Evolutionary conservation across 805 yeast genomes (phyloP).

Genomic region (Candida ascalaphidarum): DNA sequence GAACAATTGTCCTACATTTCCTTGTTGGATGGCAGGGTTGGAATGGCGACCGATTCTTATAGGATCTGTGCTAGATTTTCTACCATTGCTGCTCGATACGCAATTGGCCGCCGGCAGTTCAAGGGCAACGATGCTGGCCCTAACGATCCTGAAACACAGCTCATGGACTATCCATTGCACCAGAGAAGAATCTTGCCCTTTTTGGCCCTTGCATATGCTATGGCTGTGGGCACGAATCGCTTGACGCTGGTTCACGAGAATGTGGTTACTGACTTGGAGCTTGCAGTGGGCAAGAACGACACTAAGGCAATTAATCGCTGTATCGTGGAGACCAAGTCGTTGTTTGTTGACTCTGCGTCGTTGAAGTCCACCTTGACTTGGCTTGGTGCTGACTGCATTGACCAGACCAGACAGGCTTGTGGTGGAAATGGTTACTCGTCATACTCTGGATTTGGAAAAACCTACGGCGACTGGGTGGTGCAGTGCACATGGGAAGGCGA

Average conservation of each 20-base stretch:
- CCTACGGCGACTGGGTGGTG: conserved; percentile 38
- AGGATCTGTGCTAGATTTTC: conserved; percentile 33
- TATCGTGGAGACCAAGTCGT: conserved; percentile 30
- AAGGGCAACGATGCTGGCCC: conserved; percentile 1
- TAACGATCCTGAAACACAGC: conserved; percentile 37
- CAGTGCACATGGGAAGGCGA: conserved; percentile 46
- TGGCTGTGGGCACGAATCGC: conserved; percentile 29
- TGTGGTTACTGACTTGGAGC: conserved; percentile 25
- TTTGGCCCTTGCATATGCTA: conserved; percentile 32
- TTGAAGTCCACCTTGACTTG: conserved; percentile 38
- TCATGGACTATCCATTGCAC: conserved; percentile 37
- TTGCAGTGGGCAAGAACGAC: conserved; percentile 26
- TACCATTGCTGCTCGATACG: conserved; percentile 37
- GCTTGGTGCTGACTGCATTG: conserved; percentile 34
- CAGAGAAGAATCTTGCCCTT: conserved; percentile 38
- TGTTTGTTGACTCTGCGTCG: conserved; percentile 37
- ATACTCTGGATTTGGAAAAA: conserved; percentile 37
- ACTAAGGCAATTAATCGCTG: conserved; percentile 19
- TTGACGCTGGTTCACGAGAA: conserved; percentile 24
- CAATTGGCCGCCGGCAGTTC: conserved; percentile 38
- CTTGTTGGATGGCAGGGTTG: conserved; percentile 36
- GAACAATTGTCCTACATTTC: conserved; percentile 38
- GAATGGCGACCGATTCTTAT: conserved; percentile 36
- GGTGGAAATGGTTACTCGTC: conserved; percentile 41
- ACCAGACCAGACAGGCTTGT: conserved; percentile 36